A percentile compares a stretch with the other conserved stretches of the same genome.
Conservation (phyloP, 345 rosid species). For the Aurinia saxatilis region DNA sequence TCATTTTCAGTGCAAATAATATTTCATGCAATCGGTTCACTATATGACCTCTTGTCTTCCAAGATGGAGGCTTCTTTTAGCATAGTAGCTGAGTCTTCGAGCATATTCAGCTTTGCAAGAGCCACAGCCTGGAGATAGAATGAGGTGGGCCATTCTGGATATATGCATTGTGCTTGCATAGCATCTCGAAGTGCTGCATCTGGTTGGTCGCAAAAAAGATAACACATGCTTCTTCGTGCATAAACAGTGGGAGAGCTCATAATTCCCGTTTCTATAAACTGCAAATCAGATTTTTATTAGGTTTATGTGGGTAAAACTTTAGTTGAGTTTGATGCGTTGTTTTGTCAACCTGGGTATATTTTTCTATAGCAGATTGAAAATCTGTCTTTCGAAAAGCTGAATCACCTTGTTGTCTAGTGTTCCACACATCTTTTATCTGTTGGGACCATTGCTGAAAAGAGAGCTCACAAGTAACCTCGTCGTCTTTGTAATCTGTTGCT, state of each 20-base stretch:
- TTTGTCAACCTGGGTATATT: conserved; percentile 63
- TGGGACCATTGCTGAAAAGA: conserved; percentile 98
- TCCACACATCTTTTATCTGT: conserved; percentile 82
- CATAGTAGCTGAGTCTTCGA: conserved; percentile 74
- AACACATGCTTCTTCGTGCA: conserved; percentile 71
- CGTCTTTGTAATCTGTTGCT: conserved; percentile 72
- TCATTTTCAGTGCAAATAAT: not conserved
- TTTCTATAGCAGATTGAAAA: conserved; percentile 62
- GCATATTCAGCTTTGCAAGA: conserved; percentile 77
- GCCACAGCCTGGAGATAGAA: conserved; percentile 88
- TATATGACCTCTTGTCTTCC: conserved; percentile 54
- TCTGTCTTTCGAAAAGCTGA: conserved; percentile 64
- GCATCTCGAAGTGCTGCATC: conserved; percentile 92
- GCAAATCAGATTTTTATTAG: not conserved
- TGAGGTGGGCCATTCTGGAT: conserved; percentile 86
- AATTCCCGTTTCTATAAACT: conserved; percentile 84
- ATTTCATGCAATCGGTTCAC: not conserved
- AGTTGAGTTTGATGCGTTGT: not conserved
- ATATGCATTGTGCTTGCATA: conserved; percentile 89
- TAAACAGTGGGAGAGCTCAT: conserved; percentile 82
- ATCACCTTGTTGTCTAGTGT: conserved; percentile 84
- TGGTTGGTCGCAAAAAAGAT: conserved; percentile 67
- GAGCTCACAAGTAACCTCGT: conserved; percentile 84
- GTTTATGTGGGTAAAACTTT: not conserved
- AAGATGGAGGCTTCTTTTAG: conserved; percentile 66